Conservation (phyloP, 2,329 filamentous ascomycete species). For the Fusarium agapanthi region DNA sequence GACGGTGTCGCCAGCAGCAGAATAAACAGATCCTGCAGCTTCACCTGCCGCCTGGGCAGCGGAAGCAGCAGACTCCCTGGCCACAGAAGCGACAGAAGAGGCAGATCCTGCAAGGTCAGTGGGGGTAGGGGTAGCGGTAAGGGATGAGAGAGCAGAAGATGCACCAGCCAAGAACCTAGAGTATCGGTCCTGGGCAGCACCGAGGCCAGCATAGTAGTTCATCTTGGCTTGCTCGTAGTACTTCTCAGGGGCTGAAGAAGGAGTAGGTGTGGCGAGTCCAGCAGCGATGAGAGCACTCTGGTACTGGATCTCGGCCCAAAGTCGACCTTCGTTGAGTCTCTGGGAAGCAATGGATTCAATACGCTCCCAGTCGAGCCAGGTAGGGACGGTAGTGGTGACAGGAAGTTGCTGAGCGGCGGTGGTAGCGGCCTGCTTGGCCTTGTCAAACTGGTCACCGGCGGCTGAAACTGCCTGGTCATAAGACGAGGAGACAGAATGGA, state of each 20-base stretch:
- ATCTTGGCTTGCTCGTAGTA: constrained; percentile 68
- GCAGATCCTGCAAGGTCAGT: constrained; percentile 60
- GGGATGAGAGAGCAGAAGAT: constrained; percentile 71
- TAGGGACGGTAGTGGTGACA: constrained; percentile 52
- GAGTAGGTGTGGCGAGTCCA: constrained; percentile 63
- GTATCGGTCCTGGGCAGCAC: constrained; percentile 81
- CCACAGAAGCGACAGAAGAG: constrained; percentile 61
- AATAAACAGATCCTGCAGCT: constrained; percentile 57
- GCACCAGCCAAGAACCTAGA: constrained; percentile 77
- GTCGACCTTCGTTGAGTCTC: constrained; percentile 74
- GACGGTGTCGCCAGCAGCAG: constrained; percentile 55
- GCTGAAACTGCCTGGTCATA: constrained; percentile 72
- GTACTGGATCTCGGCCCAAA: constrained; percentile 76
- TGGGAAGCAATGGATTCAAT: constrained; percentile 74
- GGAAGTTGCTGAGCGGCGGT: constrained; percentile 59
- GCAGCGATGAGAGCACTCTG: constrained; percentile 72
- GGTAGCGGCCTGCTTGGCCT: constrained; percentile 63
- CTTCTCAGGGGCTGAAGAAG: constrained; percentile 62
- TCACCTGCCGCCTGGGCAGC: constrained; percentile 58
- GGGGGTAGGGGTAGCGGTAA: constrained; percentile 68
- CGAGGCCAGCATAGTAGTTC: constrained; percentile 81
- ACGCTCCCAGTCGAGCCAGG: constrained; percentile 57
- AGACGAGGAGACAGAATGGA: constrained; percentile 72
- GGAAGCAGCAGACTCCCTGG: constrained; percentile 55
- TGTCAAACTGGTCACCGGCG: constrained; percentile 67